Percentiles rank a stretch among this genome's conserved stretches.
Evolutionary conservation across 2,329 filamentous ascomycete genomes (phyloP).

Genomic region (Cladorrhinum sp.): DNA sequence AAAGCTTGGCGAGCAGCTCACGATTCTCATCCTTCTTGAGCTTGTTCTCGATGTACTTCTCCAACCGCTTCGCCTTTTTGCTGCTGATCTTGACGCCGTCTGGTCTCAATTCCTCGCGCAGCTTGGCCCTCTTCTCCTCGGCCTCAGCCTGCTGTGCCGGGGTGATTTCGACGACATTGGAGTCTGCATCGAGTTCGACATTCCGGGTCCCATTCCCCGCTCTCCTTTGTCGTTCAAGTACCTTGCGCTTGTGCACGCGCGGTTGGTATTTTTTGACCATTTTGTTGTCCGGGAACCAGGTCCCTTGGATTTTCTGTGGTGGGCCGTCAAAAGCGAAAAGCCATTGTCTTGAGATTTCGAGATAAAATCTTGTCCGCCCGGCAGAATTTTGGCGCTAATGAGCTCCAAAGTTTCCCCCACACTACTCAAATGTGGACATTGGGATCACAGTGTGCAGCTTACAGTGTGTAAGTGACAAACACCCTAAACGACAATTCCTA

Average conservation of each 20-base stretch:
- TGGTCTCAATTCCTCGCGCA: slow-evolving; percentile 52
- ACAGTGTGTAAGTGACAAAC: neutral
- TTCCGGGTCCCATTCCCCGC: slow-evolving; percentile 42
- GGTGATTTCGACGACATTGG: slow-evolving; percentile 54
- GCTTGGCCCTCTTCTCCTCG: slow-evolving; percentile 53
- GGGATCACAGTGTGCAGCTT: slow-evolving; percentile 5
- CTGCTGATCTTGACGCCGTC: slow-evolving; percentile 56
- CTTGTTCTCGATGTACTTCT: slow-evolving; percentile 81
- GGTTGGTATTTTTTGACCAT: slow-evolving; percentile 60
- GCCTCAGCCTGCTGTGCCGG: slow-evolving; percentile 44
- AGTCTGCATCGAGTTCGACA: slow-evolving; percentile 42
- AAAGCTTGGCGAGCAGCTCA: slow-evolving; percentile 78
- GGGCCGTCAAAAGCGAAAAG: neutral
- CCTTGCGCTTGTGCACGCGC: slow-evolving; percentile 65
- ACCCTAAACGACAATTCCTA: neutral
- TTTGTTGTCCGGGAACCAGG: slow-evolving; percentile 17
- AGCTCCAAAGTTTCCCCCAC: neutral
- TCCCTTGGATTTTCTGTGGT: slow-evolving; percentile 6
- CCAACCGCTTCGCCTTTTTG: slow-evolving; percentile 64
- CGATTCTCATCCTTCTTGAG: slow-evolving; percentile 90
- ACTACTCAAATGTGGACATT: neutral
- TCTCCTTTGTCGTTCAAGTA: slow-evolving; percentile 60
- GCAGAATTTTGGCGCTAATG: slow-evolving; percentile 23
- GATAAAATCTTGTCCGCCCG: slow-evolving; percentile 28
- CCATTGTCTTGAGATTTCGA: slow-evolving; percentile 11